A percentile compares a stretch with the other conserved stretches of the same genome.
phyloP scores from a whole-genome alignment of 1,284 basidiomycete genomes.

The Rhodotorula sp. region DNA sequence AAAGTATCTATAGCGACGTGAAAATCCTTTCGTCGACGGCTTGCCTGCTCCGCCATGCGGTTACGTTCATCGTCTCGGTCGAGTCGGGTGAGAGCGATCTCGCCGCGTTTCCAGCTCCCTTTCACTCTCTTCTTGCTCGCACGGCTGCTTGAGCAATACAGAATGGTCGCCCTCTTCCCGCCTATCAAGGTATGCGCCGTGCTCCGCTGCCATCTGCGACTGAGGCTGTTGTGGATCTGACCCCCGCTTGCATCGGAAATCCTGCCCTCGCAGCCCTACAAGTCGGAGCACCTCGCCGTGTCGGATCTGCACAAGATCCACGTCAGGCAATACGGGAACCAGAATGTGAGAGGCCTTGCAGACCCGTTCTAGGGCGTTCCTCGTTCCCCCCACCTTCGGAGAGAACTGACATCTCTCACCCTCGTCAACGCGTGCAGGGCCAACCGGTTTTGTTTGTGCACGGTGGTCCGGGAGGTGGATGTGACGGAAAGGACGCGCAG shows the following conservation, averaged over 20 bases:
- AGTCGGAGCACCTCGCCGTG: constrained; percentile 40
- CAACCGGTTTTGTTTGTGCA: constrained; percentile 71
- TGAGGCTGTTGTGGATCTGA: background rate
- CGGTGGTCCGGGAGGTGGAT: constrained; percentile 65
- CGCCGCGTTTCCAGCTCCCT: background rate
- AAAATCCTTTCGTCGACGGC: too few species aligned
- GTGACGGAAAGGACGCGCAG: constrained; percentile 57
- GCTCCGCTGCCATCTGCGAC: background rate
- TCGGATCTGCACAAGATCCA: constrained; percentile 41
- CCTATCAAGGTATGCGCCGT: constrained; percentile 21
- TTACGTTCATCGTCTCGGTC: background rate
- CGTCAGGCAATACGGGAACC: constrained; percentile 44
- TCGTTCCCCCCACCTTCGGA: background rate
- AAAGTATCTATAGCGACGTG: too few species aligned
- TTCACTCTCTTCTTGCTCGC: background rate
- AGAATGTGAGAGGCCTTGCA: constrained; percentile 1
- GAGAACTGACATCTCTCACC: background rate
- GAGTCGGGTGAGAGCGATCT: background rate
- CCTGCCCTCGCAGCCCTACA: constrained; percentile 29
- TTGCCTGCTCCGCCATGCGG: too few species aligned
- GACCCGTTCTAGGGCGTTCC: background rate
- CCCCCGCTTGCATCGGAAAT: background rate
- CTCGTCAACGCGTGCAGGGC: constrained; percentile 5
- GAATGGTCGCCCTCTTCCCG: constrained; percentile 22
- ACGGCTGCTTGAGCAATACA: background rate